Evolutionary conservation across 345 rosid species (phyloP).

Genomic region (Gossypium australe): DNA sequence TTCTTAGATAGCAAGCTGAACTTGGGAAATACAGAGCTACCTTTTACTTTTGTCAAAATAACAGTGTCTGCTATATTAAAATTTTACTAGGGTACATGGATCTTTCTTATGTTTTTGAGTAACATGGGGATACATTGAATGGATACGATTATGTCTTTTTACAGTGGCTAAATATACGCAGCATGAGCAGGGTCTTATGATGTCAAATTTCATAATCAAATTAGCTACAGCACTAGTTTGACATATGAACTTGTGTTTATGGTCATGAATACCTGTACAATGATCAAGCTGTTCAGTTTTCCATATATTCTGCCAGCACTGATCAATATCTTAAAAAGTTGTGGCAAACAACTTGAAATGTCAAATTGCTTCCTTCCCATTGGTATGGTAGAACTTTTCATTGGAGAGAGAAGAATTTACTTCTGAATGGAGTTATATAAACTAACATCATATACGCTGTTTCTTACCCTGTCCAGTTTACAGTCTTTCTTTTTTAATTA

Average conservation of each 20-base stretch:
- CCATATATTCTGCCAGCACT: background rate
- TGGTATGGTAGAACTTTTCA: no score
- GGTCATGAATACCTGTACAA: background rate
- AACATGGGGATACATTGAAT: background rate
- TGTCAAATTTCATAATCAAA: background rate
- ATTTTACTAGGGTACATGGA: background rate
- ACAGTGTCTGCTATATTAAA: background rate
- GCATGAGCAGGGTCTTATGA: background rate
- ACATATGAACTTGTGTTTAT: background rate
- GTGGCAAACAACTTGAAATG: background rate
- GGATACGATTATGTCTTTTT: background rate
- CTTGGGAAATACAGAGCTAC: background rate
- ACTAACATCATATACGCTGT: background rate
- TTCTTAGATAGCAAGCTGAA: slow-evolving; percentile 2
- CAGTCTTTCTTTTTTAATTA: background rate
- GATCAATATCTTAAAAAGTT: background rate
- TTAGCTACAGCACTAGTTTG: background rate
- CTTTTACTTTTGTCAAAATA: background rate
- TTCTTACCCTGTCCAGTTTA: background rate
- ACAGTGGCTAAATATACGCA: background rate
- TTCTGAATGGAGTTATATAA: background rate
- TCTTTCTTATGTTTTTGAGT: background rate
- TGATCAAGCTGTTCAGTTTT: background rate
- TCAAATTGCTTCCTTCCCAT: background rate
- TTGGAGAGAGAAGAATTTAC: background rate